These are phyloP conservation scores for Silene coronaria DNA, from an alignment of 179 eudicot genomes.

Conservation along the genomic window DNA sequence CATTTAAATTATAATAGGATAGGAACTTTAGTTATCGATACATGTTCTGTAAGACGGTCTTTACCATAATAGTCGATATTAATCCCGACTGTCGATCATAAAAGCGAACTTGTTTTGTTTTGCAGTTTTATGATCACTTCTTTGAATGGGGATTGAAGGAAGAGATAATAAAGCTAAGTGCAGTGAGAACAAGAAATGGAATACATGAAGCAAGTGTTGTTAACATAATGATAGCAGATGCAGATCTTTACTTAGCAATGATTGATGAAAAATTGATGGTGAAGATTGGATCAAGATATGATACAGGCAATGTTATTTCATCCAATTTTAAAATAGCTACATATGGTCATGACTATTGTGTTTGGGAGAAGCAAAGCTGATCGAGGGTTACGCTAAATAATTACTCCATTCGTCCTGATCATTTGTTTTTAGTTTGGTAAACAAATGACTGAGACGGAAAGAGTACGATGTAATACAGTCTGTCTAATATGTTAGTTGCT, in stretches of 20 bases:
- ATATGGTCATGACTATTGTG: conserved; percentile 3
- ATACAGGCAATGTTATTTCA: conserved; percentile 2
- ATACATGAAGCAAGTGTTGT: not conserved
- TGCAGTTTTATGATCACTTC: conserved; percentile 18
- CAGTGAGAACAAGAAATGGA: conserved; percentile 10
- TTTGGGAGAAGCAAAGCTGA: conserved; percentile 17
- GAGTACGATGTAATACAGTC: not conserved
- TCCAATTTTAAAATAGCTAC: conserved; percentile 3
- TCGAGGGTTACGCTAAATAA: not conserved
- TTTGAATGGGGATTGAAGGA: conserved; percentile 18
- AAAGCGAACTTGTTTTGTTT: not conserved
- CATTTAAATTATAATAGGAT: no score
- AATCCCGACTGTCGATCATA: not conserved
- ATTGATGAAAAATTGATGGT: not conserved
- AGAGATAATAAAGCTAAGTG: conserved; percentile 5
- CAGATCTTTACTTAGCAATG: conserved; percentile 17
- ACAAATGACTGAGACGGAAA: no score
- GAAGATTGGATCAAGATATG: conserved; percentile 15
- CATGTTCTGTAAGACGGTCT: not conserved
- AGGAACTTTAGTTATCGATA: no score
- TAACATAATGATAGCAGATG: conserved; percentile 11
- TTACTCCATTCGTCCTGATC: not conserved
- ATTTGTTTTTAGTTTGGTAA: no score
- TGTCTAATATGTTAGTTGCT: not conserved
- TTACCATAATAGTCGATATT: not conserved